These are phyloP conservation scores for Ochetophila trinervis DNA, from an alignment of 306 rosid genomes.

Conservation along the genomic window DNA sequence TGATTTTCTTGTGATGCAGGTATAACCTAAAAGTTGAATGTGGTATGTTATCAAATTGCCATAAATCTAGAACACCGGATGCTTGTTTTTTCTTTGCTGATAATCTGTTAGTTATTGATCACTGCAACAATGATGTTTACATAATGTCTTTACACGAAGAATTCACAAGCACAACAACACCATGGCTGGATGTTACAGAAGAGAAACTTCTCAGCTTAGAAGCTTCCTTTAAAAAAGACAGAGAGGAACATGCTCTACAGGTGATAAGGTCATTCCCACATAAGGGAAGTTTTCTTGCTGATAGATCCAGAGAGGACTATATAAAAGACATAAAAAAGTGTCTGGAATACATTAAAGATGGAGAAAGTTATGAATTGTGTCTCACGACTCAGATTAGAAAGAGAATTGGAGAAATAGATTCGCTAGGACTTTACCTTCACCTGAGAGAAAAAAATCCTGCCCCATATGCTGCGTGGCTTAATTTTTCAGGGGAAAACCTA, in stretches of 20 bases:
- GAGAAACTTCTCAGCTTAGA: conserved; percentile 61
- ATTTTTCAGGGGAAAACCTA: conserved; percentile 69
- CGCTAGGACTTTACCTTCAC: conserved; percentile 73
- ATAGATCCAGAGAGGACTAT: conserved; percentile 71
- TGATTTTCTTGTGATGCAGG: conserved; percentile 51
- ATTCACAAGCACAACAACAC: conserved; percentile 27
- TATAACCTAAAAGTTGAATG: conserved; percentile 94
- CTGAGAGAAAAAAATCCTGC: conserved; percentile 92
- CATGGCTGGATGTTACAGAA: conserved; percentile 74
- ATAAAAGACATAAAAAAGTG: conserved; percentile 73
- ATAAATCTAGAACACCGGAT: conserved; percentile 86
- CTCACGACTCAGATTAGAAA: conserved; percentile 88
- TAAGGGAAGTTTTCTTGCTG: conserved; percentile 52
- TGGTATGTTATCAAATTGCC: conserved; percentile 52
- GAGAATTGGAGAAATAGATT: conserved; percentile 45
- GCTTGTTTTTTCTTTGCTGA: conserved; percentile 97
- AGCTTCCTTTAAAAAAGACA: conserved; percentile 32
- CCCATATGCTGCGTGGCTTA: conserved; percentile 98
- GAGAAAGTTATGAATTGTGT: conserved; percentile 96
- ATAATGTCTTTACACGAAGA: conserved; percentile 61
- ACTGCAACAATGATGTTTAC: conserved; percentile 75
- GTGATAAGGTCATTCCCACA: conserved; percentile 26
- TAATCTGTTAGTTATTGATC: conserved; percentile 78
- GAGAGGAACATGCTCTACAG: conserved; percentile 30
- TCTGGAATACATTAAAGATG: conserved; percentile 75